Percentiles rank a stretch among this genome's conserved stretches.
These are phyloP conservation scores for Helicocarpus griseus DNA, from an alignment of 2,329 filamentous ascomycete species.

Conservation along the genomic window DNA sequence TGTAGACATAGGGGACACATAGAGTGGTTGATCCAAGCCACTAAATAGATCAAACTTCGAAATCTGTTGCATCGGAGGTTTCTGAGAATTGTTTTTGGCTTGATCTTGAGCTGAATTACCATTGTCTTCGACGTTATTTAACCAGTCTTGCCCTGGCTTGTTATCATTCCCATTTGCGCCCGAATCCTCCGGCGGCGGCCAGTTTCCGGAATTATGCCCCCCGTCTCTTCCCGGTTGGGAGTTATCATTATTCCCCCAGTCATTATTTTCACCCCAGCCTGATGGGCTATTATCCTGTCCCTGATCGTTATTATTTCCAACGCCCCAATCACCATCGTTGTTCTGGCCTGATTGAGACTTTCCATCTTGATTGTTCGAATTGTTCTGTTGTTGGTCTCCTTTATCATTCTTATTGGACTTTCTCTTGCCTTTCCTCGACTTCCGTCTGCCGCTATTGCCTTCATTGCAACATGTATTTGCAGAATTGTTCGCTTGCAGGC, in stretches of 20 bases:
- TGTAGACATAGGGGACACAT: slow-evolving; percentile 9
- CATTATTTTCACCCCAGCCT: neutral
- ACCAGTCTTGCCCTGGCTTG: slow-evolving; percentile 1
- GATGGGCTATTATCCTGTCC: neutral
- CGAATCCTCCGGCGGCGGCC: too few relatives aligned
- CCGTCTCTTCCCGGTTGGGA: neutral
- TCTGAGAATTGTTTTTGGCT: neutral
- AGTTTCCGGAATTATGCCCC: too few relatives aligned
- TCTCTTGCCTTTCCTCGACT: neutral
- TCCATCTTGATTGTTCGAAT: neutral
- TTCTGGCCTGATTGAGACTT: neutral
- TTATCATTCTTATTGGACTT: neutral
- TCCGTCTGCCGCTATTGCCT: neutral
- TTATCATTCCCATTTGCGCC: neutral
- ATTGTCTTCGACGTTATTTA: neutral
- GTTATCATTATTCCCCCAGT: neutral
- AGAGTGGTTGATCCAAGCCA: neutral
- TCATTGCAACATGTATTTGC: too few relatives aligned
- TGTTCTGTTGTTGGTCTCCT: neutral
- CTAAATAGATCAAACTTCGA: neutral
- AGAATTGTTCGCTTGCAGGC: neutral
- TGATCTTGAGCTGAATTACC: neutral
- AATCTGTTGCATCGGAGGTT: neutral
- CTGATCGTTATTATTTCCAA: neutral
- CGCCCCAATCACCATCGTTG: neutral